phyloP scores from a whole-genome alignment of 2,329 filamentous ascomycete species.

The Nigrospora oryzae region DNA sequence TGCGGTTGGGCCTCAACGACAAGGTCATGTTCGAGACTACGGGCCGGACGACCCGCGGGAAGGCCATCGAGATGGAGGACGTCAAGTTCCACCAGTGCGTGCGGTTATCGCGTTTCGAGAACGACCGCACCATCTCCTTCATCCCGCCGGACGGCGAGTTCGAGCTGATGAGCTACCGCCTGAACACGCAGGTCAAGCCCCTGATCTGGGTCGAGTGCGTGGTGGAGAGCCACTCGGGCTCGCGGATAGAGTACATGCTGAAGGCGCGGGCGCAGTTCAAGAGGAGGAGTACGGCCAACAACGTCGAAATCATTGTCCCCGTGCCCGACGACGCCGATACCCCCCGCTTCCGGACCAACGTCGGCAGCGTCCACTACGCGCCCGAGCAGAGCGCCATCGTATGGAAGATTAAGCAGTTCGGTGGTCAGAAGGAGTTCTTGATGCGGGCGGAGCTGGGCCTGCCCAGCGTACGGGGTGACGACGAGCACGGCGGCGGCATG shows the following conservation, averaged over 20 bases:
- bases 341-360: conserved; percentile 93
- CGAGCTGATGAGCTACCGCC: conserved; percentile 96
- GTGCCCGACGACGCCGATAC: conserved; percentile 96
- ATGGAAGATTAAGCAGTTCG: conserved; percentile 99
- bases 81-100: conserved; percentile 99
- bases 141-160: conserved; percentile 98
- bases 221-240: conserved; percentile 91
- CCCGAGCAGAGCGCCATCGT: conserved; percentile 96
- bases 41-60: conserved; percentile 84
- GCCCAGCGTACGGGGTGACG: conserved; percentile 88
- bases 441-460: conserved; percentile 96
- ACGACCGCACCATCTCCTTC: conserved; percentile 97
- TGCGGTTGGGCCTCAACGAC: conserved; percentile 91
- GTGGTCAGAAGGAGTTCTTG: conserved; percentile 94
- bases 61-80: conserved; percentile 99
- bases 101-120: conserved; percentile 90
- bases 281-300: conserved; percentile 93
- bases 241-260: conserved; percentile 96
- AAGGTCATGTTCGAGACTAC: conserved; percentile 99
- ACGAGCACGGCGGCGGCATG: conserved; percentile 94
- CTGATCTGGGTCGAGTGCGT: conserved; percentile 98
- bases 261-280: conserved; percentile 99
- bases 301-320: conserved; percentile 94
- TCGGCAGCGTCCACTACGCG: conserved; percentile 93
- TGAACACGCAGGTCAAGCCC: conserved; percentile 98